Base-by-base conservation (phyloP, 495 filamentous ascomycete species). In the Penicillium antarcticum region DNA sequence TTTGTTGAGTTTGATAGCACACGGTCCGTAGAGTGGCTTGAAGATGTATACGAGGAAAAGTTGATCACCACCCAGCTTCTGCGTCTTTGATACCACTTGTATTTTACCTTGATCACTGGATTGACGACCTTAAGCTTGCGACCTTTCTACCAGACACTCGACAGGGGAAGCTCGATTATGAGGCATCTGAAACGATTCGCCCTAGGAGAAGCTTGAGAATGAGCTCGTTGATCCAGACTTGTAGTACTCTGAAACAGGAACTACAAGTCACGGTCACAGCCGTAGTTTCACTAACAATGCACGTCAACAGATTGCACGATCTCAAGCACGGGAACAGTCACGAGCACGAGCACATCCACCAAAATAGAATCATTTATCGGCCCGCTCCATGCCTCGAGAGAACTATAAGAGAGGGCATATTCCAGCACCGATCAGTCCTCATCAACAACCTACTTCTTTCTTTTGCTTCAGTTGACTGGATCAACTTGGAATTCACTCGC, bases 381-480 rank as follows among this genome's bases (percentile, higher is more conserved):
- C 3, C 29, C 34, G 18, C 19, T 39, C 16, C 16, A 33, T 12
- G 14, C 38, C 17, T 56, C 53, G n/a, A 51, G 36, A 17, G 31
- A 26, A 46, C 18, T 57, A 57, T 57, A 57, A 56, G 47, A 40
- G 44, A 18, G 43, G 23, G 21, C 14, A 44, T 31, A 39, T 52
- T 35, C 29, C 48, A 50, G 8, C 42, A 29, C 39, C 41, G 13
- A 40, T 42, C 36, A 36, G 42, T 18, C 23, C 45, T 52, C 32
- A 42, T 53, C 50, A 53, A 40, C 50, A 53, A 31, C 41, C 9
- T 33, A 40, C 34, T 16, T 10, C 38, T 23, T 23, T 46, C 43
- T 29, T 40, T 53, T 24, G 42, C 24, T 43, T 53, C 41, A 48
- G 54, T 57, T 57, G 54, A 52, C 54, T 36, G 54, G 54, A 13